phyloP scores from a whole-genome alignment of 73 alveolate genomes.

The Stentor roeselii region DNA sequence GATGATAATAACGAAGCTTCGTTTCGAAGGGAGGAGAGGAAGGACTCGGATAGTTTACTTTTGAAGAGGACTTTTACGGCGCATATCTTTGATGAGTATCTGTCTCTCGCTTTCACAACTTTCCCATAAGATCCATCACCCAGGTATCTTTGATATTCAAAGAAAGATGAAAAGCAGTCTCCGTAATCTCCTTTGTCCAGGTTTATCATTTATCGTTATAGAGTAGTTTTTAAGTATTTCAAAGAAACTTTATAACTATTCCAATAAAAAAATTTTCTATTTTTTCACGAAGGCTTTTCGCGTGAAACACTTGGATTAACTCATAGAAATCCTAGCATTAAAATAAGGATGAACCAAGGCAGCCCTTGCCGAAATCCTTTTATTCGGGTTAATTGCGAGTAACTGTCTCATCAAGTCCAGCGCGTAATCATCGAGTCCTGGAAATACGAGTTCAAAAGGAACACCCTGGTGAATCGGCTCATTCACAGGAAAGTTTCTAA shows the following conservation, averaged over 20 bases:
- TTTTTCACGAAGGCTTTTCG: no score
- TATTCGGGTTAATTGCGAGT: conserved; percentile 88
- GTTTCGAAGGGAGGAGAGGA: neutral
- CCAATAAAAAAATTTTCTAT: no score
- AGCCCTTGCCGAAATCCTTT: conserved; percentile 84
- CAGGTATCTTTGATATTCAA: neutral
- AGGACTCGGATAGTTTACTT: neutral
- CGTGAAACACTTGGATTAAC: no score
- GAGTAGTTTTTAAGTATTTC: no score
- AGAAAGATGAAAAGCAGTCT: no score
- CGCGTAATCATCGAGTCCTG: conserved; percentile 62
- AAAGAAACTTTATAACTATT: no score
- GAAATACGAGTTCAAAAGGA: conserved; percentile 40
- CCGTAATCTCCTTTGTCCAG: no score
- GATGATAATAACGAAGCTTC: neutral
- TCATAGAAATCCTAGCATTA: conserved; percentile 56
- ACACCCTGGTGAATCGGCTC: conserved; percentile 43
- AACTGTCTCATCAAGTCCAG: conserved; percentile 71
- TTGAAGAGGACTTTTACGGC: conserved; percentile 20
- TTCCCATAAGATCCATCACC: conserved; percentile 19
- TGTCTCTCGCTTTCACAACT: neutral
- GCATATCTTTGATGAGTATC: neutral
- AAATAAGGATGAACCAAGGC: conserved; percentile 94
- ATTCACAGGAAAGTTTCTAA: conserved; percentile 61
- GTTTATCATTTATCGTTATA: no score